These are phyloP conservation scores for Thelonectria discophora DNA, from an alignment of 2,329 filamentous ascomycete genomes.

Conservation along the genomic window DNA sequence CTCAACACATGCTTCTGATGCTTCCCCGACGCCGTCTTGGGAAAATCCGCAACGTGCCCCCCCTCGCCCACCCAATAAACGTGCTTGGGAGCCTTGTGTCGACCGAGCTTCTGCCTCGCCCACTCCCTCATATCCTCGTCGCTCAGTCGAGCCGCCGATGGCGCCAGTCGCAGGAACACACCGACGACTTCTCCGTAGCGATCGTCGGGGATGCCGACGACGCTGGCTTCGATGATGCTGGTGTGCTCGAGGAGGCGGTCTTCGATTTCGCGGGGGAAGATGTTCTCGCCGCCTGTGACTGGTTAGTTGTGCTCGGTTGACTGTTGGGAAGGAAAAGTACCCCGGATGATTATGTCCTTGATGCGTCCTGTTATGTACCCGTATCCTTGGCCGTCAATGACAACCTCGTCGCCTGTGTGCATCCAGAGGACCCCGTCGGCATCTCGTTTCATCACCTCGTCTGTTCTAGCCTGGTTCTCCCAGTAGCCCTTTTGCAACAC, in stretches of 20 bases:
- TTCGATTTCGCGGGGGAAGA: slow-evolving; percentile 85
- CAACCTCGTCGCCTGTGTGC: slow-evolving; percentile 84
- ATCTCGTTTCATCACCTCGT: slow-evolving; percentile 14
- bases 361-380: slow-evolving; percentile 83
- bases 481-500: slow-evolving; percentile 18
- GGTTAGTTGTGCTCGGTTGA: too few relatives aligned
- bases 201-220: slow-evolving; percentile 79
- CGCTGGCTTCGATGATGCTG: slow-evolving; percentile 72
- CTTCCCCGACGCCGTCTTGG: slow-evolving; percentile 71
- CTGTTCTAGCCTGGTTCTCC: slow-evolving; percentile 7
- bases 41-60: slow-evolving; percentile 59
- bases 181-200: slow-evolving; percentile 81
- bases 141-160: slow-evolving; percentile 44
- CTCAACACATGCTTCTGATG: slow-evolving; percentile 18
- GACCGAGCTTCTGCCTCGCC: slow-evolving; percentile 63
- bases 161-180: slow-evolving; percentile 67
- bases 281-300: slow-evolving; percentile 73
- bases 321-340: slow-evolving; percentile 48
- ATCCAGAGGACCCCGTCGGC: slow-evolving; percentile 66
- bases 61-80: slow-evolving; percentile 73
- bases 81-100: slow-evolving; percentile 71
- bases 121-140: slow-evolving; percentile 63
- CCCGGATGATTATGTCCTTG: slow-evolving; percentile 88
- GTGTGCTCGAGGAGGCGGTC: slow-evolving; percentile 78
- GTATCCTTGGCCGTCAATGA: slow-evolving; percentile 79